Evolutionary conservation across 805 yeast genomes (phyloP), one percentile per base, ranked within the genome.

Genomic region (Kodamaea kaohsiungensis): DNA sequence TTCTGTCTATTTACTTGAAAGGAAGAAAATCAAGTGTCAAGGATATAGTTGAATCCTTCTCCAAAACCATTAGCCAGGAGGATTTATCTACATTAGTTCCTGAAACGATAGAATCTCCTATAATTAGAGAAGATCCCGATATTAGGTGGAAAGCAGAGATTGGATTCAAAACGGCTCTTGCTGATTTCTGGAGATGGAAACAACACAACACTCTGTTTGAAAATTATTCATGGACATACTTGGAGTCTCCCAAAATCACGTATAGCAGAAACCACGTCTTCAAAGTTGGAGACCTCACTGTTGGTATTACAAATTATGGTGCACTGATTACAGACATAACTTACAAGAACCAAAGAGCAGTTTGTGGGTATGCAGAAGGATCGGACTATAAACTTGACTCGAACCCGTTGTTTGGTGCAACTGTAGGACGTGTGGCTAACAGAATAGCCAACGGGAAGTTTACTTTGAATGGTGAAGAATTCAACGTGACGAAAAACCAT

Each of bases 101-200:
- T 7, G 45, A 40, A n/a, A 88, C 91, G 5, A 84, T 77, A 62
- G 86, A 84, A 59, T 76, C 88, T n/a, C 81, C 76, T 38, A 84
- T 80, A 4, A 81, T 91, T 67, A 80, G 95, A 55, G 84, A 75
- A 13, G 95, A 96, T 35, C 96, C 89, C 67, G 96, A 88, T 17
- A 75, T 87, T 43, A 77, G 88, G 62, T 80, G 89, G 64, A 86
- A 93, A 2, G 91, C 95, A 7, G 67, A 79, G 58, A 67, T 80
- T 17, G 62, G 81, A 9, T 76, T 89, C 50, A 84, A 80, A 33
- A 78, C 79, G 17, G 89, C 93, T 16, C 88, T 93, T 67, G 68
- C 66, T 48, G 93, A 88, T 66, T 73, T 88, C 56, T 89, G 95
- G 93, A 80, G 77, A 52, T 89, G 96, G 95, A 83, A 88, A 64